Base-by-base conservation (phyloP, 306 rosid genomes). In the Acacia crassicarpa region DNA sequence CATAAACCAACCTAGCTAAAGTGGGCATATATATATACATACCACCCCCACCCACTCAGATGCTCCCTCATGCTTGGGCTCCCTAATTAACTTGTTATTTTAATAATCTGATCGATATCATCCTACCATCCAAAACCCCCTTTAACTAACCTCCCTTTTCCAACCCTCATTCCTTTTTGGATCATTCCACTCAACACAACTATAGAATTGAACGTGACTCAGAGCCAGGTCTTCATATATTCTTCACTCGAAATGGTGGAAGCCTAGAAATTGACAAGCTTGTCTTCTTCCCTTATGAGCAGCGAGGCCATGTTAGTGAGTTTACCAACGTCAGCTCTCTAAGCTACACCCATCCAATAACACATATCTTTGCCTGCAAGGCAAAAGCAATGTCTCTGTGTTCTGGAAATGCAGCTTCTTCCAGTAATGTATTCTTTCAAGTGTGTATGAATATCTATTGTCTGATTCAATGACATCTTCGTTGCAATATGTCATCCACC, bases 1-100 rank as follows among this genome's bases (percentile, higher is more conserved):
- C 19, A 2, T 15, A 56, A 67, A 59, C 74, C 46, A 41, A 69
- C 77, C 12, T 43, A 67, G 43, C 62, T 59, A 16, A 63, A 62
- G 81, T 4, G 62, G 87, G 6, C 17, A 6, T 38, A 38, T 38
- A 38, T 4, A 33, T 3, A 32, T 33, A 33, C 4, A 46, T 46
- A 10, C 17, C 51, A 33, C 4, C 51, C 51, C 51, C 81, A 38
- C 51, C 51, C 81, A 38, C 67, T 44, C 30, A 85, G 3, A 43
- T 22, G 77, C 85, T 88, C 48, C 85, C n/a, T 69, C 45, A 69
- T 85, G 87, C 87, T 32, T 76, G 90, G 81, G 83, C 77, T 72
- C 79, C 51, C 51, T 46, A 10, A 12, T 78, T 82, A 83, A 67
- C 75, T 68, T 30, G 81, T 15, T 49, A 4, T 53, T 53, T 53